Conservation (phyloP, 2,329 filamentous ascomycete genomes). For the Diaporthe caulivora region DNA sequence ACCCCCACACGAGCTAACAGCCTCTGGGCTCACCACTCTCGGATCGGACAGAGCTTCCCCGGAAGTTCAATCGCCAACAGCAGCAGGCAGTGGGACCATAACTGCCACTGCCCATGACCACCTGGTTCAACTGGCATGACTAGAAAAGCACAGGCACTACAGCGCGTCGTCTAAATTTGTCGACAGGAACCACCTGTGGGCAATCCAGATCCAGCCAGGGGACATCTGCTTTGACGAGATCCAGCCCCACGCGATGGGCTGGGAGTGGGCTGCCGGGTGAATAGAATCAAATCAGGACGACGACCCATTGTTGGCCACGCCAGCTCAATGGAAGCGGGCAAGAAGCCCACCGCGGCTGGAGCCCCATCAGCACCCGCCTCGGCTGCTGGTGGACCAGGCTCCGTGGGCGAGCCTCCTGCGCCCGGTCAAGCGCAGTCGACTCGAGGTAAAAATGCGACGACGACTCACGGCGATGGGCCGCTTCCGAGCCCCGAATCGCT, state of each 20-base stretch:
- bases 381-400: conserved; percentile 27
- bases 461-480: conserved; percentile 9
- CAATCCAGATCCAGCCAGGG: neutral
- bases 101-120: neutral
- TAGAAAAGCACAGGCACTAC: neutral
- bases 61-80: conserved; percentile 4
- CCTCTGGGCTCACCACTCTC: conserved; percentile 1
- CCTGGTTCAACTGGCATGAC: neutral
- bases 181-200: neutral
- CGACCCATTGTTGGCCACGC: conserved; percentile 10
- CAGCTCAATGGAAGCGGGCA: conserved; percentile 23
- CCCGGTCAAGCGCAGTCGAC: neutral
- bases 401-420: conserved; percentile 4
- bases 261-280: conserved; percentile 23
- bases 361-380: conserved; percentile 39
- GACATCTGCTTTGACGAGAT: neutral
- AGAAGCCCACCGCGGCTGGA: conserved; percentile 29
- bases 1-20: conserved; percentile 25
- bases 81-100: neutral
- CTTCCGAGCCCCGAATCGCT: conserved; percentile 45
- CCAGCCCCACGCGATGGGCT: conserved; percentile 18
- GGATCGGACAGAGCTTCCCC: neutral
- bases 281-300: conserved; percentile 13
- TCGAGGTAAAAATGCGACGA: conserved; percentile 7
- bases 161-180: neutral